Evolutionary conservation across 2,329 filamentous ascomycete species (phyloP), one percentile per base, ranked within the genome.

Genomic region (Fusarium sp.): DNA sequence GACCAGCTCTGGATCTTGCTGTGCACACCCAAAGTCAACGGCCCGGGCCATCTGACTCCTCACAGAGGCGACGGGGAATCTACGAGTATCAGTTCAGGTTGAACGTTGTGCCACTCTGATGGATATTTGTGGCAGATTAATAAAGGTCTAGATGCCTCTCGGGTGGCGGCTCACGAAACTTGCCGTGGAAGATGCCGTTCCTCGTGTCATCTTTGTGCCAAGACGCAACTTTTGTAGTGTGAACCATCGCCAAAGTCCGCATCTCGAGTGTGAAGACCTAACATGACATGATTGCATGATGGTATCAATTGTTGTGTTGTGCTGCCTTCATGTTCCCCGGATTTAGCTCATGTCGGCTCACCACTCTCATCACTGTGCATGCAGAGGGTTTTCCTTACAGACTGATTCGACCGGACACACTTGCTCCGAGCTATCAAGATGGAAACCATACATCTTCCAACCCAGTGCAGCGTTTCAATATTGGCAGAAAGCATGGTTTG

Each of bases 31-130:
- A 43, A 32, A 51, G 54, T 34, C 17, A 39, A 55, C 58, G 63
- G 64, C 40, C 63, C 63, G 58, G 58, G 57, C 63, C 63, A 67
- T 64, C 32, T 53, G 53, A 64, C 45, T 67, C n/a, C 40, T 44
- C 44, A 36, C 39, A 38, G 30, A 34, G 28, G 30, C 30, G 19
- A 23, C 38, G 19, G 7, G 15, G 6, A 50, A n/a, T 8, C 17
- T 15, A 30, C 10, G 8, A 56, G 21, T 20, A 48, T 26, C 21
- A 42, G 5, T 24, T 43, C 32, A 48, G 38, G 12, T 50, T 49
- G 20, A 38, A 23, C 30, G 42, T 21, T 51, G 52, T 67, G n/a
- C 19, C 14, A 55, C 44, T 30, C 44, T 30, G 36, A 60, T 30
- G 59, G 19, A 51, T 39, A 30, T 24, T 5, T n/a, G 32, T 56